Evolutionary conservation across 495 filamentous ascomycete genomes (phyloP), one percentile per base, ranked within the genome.

Genomic region (Penicillium chermesinum): DNA sequence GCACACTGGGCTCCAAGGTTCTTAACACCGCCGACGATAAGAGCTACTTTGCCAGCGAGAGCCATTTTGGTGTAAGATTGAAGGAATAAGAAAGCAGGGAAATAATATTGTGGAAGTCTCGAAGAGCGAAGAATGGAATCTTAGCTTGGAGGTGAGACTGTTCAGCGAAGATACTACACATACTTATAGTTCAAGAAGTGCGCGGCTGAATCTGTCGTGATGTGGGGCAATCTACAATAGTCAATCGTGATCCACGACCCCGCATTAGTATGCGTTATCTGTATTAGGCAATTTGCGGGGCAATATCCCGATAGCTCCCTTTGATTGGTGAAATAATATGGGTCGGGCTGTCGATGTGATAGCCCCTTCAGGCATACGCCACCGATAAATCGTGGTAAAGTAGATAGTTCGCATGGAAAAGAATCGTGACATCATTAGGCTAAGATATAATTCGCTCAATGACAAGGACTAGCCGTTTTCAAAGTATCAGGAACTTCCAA

Each of bases 1-100:
- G 66, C 66, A 21, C 52, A 61, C 16, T 57, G 43, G 25, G 64
- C 64, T 8, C 64, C 65, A 35, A 68, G 59, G 43, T 67, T 71
- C 57, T 67, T 69, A 14, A 54, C 65, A 16, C 67, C 63, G 25
- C 75, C 75, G 34, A 71, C 75, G 39, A 79, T 55, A 22, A 80
- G 65, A 38, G 66, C 71, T 13, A 74, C 58, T 59, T 78, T 73
- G 32, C 63, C 63, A n/a, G 59, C 58, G 34, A 80, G 71, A 38
- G 57, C 44, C 62, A 63, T 64, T 52, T 35, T 59, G 18, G 10
- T 6, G 13, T 3, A n/a, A 22, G 41, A 1, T 6, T 41, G 13
- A 19, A 14, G 14, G 27, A 7, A 22, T 18, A 38, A 16, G 3
- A 25, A 32, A 13, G 14, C 13, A 37, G 35, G 14, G 35, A n/a